Conservation (phyloP, 2,329 filamentous ascomycete genomes). For the Aureobasidium sp. region DNA sequence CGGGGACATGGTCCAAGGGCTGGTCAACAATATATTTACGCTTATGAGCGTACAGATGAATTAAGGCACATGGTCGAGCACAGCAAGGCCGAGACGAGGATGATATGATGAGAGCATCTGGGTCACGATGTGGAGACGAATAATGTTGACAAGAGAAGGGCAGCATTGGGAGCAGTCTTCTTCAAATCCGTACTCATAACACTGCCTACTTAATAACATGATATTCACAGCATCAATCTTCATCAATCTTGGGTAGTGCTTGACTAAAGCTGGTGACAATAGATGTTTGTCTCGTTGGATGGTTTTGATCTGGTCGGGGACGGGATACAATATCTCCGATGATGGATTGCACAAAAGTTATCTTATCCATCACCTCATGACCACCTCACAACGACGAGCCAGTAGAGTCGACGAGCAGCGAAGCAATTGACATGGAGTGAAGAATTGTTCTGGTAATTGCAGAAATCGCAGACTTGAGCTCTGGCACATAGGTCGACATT, state of each 20-base stretch:
- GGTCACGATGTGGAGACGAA: not conserved
- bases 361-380: not conserved
- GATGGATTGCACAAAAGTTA: not conserved
- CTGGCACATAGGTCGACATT: not conserved
- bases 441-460: not conserved
- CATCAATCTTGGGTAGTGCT: no score
- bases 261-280: not conserved
- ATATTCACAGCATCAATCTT: not conserved
- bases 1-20: conserved; percentile 61
- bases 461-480: not conserved
- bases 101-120: conserved; percentile 6
- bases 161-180: not conserved
- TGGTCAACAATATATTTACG: conserved; percentile 65
- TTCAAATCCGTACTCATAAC: not conserved
- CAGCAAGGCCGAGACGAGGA: not conserved
- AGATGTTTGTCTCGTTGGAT: not conserved
- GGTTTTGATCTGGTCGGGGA: not conserved
- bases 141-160: not conserved
- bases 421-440: not conserved
- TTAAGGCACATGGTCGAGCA: not conserved
- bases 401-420: not conserved
- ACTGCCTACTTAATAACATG: not conserved
- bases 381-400: not conserved
- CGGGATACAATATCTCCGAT: not conserved
- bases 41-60: conserved; percentile 33